Conservation (phyloP, 2,329 filamentous ascomycete species). For the Venturia asperata region DNA sequence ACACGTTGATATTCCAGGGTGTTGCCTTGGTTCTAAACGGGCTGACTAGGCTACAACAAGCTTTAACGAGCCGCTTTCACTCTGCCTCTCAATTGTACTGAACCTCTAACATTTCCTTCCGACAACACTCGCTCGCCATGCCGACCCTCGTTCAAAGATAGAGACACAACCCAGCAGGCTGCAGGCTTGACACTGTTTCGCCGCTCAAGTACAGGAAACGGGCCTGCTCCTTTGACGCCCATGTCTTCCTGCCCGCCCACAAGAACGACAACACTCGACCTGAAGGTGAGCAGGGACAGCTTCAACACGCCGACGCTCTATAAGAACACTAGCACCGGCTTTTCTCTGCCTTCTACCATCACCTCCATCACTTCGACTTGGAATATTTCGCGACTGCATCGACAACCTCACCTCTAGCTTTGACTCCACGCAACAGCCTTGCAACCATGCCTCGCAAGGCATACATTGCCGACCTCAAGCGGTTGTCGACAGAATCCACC, state of each 20-base stretch:
- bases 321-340: neutral
- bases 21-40: neutral
- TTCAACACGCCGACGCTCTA: neutral
- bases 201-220: neutral
- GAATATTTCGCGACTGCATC: neutral
- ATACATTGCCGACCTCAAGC: conserved; percentile 55
- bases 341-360: neutral
- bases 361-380: neutral
- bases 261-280: neutral
- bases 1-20: neutral
- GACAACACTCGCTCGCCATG: neutral
- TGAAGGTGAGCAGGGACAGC: neutral
- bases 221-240: neutral
- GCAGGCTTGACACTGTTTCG: neutral
- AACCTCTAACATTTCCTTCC: neutral
- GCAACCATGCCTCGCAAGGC: conserved; percentile 56
- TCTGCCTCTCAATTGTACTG: neutral
- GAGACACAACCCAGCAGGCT: neutral
- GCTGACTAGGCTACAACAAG: neutral
- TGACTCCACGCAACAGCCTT: neutral
- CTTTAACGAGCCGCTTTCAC: neutral
- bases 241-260: neutral
- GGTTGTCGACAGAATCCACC: conserved; percentile 28
- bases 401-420: neutral
- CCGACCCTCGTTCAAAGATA: neutral